phyloP scores from a whole-genome alignment of 345 rosid genomes.

The Rhodomyrtus tomentosa region DNA sequence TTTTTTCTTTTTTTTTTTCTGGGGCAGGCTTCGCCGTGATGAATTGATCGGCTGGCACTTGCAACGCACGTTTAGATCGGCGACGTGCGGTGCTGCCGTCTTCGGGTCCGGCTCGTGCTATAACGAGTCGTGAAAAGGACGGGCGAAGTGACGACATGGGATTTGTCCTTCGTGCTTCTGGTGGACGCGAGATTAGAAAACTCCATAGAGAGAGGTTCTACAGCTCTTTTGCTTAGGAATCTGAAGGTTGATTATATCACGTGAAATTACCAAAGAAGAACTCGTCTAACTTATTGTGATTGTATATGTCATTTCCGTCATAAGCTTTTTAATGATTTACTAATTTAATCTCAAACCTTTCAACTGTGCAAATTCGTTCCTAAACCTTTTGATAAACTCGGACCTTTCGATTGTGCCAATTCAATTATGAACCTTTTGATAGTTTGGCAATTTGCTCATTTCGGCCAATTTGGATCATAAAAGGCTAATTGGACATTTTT shows the following conservation, averaged over 20 bases:
- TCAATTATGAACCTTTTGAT: no score
- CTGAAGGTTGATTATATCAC: background rate
- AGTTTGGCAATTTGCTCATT: no score
- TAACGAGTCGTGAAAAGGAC: background rate
- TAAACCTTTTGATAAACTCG: no score
- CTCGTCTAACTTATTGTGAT: no score
- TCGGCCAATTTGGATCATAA: no score
- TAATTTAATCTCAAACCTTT: no score
- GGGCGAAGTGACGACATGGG: background rate
- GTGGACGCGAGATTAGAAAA: background rate
- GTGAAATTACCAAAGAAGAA: no score
- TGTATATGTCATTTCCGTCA: rapidly evolving
- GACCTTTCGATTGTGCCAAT: no score
- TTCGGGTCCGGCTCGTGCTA: background rate
- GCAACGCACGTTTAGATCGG: background rate
- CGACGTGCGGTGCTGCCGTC: background rate
- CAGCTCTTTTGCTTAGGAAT: background rate
- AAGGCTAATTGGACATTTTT: no score
- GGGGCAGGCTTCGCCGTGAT: background rate
- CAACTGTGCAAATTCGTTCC: no score
- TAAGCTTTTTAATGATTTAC: no score
- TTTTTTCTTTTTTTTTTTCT: background rate
- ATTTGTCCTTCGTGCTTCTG: background rate
- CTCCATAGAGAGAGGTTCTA: background rate
- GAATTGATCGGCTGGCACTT: background rate